Evolutionary conservation across 176 grass and related monocot genomes (phyloP).

Genomic region (Lolium rigidum): DNA sequence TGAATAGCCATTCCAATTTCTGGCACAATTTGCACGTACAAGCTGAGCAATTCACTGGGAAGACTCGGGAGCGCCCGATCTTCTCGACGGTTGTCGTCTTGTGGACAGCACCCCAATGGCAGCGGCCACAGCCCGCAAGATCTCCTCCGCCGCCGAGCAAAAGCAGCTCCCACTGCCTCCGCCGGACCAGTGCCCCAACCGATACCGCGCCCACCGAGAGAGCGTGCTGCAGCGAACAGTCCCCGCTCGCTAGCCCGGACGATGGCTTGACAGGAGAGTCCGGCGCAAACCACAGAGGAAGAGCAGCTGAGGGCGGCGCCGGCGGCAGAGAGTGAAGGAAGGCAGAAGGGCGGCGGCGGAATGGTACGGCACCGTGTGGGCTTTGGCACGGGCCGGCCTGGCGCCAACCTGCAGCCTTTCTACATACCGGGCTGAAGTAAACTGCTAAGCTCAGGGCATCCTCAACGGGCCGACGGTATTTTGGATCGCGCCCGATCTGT

Average conservation of each 20-base stretch:
- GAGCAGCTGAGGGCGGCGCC: conserved; percentile 58
- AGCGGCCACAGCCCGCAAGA: conserved; percentile 50
- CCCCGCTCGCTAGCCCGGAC: conserved; percentile 31
- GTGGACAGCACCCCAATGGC: conserved; percentile 62
- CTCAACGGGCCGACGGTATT: too few relatives aligned
- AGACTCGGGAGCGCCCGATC: too few relatives aligned
- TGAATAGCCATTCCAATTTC: too few relatives aligned
- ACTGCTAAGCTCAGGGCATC: background rate
- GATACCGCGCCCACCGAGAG: conserved; percentile 59
- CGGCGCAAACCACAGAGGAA: conserved; percentile 65
- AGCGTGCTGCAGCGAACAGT: conserved; percentile 57
- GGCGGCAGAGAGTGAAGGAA: background rate
- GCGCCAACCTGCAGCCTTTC: background rate
- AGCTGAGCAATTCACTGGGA: too few relatives aligned
- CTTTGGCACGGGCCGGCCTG: conserved; percentile 6
- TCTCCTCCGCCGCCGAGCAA: conserved; percentile 55
- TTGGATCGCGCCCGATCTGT: too few relatives aligned
- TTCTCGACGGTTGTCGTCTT: conserved; percentile 60
- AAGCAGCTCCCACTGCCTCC: conserved; percentile 66
- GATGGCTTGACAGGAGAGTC: background rate
- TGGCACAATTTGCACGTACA: too few relatives aligned
- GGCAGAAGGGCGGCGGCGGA: background rate
- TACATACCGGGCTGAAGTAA: background rate
- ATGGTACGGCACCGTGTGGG: background rate
- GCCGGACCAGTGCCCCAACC: conserved; percentile 62